Base-by-base conservation (phyloP, 306 rosid species). In the Pyrus bretschneideri region DNA sequence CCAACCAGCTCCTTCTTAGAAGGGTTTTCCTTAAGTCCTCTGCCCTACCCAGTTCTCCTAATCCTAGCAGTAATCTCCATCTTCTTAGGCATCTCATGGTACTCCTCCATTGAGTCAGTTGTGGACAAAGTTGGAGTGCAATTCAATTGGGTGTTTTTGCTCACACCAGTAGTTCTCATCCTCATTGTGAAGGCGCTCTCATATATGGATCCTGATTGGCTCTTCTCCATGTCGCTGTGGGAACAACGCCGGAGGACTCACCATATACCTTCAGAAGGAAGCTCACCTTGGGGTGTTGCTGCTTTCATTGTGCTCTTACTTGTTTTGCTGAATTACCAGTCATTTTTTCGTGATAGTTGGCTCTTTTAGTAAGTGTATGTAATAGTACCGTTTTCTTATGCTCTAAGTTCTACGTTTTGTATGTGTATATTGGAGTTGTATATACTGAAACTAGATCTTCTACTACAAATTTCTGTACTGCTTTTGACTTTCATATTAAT, bases 221-320 rank as follows among this genome's bases (percentile, higher is more conserved):
- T 87, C 76, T 85, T 83, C 57, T 44, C 84, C 59, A 71, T 72
- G 46, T 82, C 85, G 3, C 83, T 90, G 1, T 85, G 87, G 93
- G 96, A 87, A 4, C 87, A 69, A 10, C 81, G 86, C 65, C 79
- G 85, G 40, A 71, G 81, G 63, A 92, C 92, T 44, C 69, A 89
- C 71, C 46, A 81, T 38, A 19, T 6, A 3, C 79, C 92, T 11
- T 81, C 96, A 5, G 98, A 92, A 75, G 98, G 98, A 1, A 85
- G 89, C 80, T 95, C 97, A 2, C 98, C 98, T 1, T 95, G 98
- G 97, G 96, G 89, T 46, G 98, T 95, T 62, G 97, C 98, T 58
- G 98, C 93, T 81, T 33, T 89, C 73, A 95, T 92, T 57, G 85
- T 90, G 35, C 33, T 95, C 35, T 13, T 95, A 86, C 89, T 95